Base-by-base conservation (phyloP, 345 rosid genomes). In the Gossypioides kirkii region DNA sequence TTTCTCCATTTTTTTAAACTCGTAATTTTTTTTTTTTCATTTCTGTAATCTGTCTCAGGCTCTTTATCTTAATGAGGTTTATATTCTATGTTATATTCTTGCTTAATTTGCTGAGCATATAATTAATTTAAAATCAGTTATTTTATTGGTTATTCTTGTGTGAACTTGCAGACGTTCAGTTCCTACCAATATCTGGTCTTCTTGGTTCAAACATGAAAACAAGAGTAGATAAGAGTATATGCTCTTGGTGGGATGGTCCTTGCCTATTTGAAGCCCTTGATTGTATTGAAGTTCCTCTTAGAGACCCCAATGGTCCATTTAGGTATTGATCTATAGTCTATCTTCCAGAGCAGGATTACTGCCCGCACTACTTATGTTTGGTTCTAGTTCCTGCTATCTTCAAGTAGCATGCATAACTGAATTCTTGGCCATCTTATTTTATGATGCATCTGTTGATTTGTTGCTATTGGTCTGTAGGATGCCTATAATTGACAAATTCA, bases 201-300 rank as follows among this genome's bases (percentile, higher is more conserved):
- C 11, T 56, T 22, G 61, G 61, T 22, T 22, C 61, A 9, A 55
- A 55, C 60, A 55, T 55, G 25, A 55, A 55, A 55, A 20, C 60
- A 10, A 55, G 60, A 55, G 26, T 56, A 56, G 61, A 56, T 56
- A 56, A 56, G 61, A 56, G 32, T 56, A 56, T 10, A 22, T 56
- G 61, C 10, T 10, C 61, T 56, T 56, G 32, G 61, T 56, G 61
- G 61, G 22, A 56, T 56, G 61, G 61, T 56, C 61, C 61, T 10
- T 56, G 61, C 61, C 61, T 56, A 56, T 56, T 56, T 56, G 61
- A 56, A 10, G 61, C 61, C 61, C 61, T 56, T 10, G 61, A 56
- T 56, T 22, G 1, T 56, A 20, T 56, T 56, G 32, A 56, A 56
- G 61, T 56, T 56, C 61, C 61, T 22, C 61, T 56, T 5, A 56